Percentiles rank a stretch among this genome's conserved stretches.
Evolutionary conservation across 73 alveolate genomes (phyloP).

Genomic region (Tetrahymena elliotti): DNA sequence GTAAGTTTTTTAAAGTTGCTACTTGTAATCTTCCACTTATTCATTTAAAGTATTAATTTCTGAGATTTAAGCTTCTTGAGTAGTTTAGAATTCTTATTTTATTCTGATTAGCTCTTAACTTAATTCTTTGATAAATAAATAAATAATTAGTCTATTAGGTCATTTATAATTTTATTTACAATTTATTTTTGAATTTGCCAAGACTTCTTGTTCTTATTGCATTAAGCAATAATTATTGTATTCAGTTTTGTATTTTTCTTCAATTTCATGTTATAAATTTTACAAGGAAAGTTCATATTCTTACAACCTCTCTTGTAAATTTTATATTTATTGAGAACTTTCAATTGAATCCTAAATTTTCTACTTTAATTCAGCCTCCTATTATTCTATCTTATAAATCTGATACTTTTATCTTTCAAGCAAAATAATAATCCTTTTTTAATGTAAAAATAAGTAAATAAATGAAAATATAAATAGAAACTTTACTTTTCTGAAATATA

Average conservation of each 20-base stretch:
- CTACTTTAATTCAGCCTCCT: not conserved
- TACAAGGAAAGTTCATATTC: not conserved
- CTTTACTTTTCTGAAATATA: not conserved
- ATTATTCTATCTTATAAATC: not conserved
- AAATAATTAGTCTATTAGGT: too few relatives aligned
- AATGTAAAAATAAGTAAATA: not conserved
- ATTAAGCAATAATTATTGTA: too few relatives aligned
- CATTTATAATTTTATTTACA: not conserved
- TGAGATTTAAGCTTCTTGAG: not conserved
- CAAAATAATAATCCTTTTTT: not conserved
- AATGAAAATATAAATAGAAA: not conserved
- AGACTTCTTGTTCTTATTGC: not conserved
- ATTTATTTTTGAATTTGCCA: not conserved
- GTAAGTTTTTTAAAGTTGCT: too few relatives aligned
- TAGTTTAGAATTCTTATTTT: not conserved
- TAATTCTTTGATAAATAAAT: not conserved
- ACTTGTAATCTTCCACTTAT: too few relatives aligned
- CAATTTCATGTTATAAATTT: not conserved
- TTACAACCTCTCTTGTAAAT: not conserved
- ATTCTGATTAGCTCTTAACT: not conserved
- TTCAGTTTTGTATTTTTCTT: not conserved
- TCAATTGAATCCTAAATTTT: not conserved
- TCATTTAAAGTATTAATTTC: not conserved
- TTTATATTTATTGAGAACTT: not conserved
- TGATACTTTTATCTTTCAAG: not conserved